Conservation (phyloP, 106 monocot genomes). For the Triglochin maritima region DNA sequence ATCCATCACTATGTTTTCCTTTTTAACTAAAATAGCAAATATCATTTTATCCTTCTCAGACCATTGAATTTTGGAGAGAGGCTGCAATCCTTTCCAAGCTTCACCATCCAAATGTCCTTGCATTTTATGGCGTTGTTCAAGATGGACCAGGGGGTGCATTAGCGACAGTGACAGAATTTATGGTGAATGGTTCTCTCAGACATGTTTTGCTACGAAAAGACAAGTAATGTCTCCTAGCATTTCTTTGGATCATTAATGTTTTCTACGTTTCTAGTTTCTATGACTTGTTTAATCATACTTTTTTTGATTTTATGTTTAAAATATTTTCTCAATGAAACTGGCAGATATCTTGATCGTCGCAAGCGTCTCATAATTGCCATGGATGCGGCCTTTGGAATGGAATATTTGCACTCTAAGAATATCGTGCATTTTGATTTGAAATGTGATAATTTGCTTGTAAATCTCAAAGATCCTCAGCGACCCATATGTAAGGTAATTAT, state of each 20-base stretch:
- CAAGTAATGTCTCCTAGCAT: slow-evolving; percentile 30
- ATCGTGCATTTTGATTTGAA: slow-evolving; percentile 98
- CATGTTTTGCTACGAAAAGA: slow-evolving; percentile 67
- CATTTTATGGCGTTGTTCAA: slow-evolving; percentile 44
- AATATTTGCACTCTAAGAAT: slow-evolving; percentile 89
- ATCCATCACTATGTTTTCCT: not conserved
- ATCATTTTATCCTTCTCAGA: slow-evolving; percentile 40
- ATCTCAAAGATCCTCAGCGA: slow-evolving; percentile 70
- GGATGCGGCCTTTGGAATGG: slow-evolving; percentile 99
- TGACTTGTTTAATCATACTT: not conserved
- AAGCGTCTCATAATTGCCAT: slow-evolving; percentile 79
- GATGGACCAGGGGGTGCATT: slow-evolving; percentile 75
- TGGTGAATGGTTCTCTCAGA: slow-evolving; percentile 93
- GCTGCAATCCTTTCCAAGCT: slow-evolving; percentile 80
- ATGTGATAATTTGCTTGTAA: slow-evolving; percentile 95
- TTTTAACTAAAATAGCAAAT: not conserved
- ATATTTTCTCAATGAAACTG: slow-evolving; percentile 2
- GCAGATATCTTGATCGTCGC: slow-evolving; percentile 74
- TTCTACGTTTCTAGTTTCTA: slow-evolving; percentile 2
- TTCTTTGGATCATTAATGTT: not conserved
- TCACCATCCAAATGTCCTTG: slow-evolving; percentile 84
- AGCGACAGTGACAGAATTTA: slow-evolving; percentile 85
- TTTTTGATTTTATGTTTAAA: not conserved
- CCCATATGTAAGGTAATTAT: slow-evolving; percentile 89
- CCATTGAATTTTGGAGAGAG: slow-evolving; percentile 80